phyloP scores from a whole-genome alignment of 1,284 basidiomycete genomes.

The Hymenochaete sp. region DNA sequence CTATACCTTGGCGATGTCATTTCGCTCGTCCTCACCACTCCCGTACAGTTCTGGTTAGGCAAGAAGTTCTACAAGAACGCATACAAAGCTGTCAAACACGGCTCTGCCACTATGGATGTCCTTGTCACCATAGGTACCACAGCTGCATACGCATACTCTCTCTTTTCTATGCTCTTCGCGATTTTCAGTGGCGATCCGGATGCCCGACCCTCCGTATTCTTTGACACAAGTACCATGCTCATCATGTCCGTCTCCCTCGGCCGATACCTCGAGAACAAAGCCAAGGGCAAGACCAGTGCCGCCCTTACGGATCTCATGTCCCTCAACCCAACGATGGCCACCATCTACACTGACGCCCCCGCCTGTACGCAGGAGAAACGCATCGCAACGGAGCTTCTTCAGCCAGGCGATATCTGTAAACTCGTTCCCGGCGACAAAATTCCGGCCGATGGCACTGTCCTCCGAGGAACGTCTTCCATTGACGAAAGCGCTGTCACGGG shows the following conservation, averaged over 20 bases:
- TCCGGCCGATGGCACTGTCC: constrained; percentile 89
- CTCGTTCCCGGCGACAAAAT: constrained; percentile 95
- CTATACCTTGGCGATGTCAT: constrained; percentile 82
- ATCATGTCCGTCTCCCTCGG: constrained; percentile 96
- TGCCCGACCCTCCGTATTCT: constrained; percentile 85
- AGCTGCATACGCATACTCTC: constrained; percentile 87
- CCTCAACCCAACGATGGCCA: constrained; percentile 90
- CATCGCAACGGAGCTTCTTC: constrained; percentile 90
- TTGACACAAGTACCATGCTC: constrained; percentile 98
- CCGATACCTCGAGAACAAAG: constrained; percentile 91
- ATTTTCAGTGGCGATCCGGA: constrained; percentile 48
- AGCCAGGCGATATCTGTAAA: constrained; percentile 90
- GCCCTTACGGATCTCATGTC: constrained; percentile 95
- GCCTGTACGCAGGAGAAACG: constrained; percentile 78
- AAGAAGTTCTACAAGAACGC: constrained; percentile 82
- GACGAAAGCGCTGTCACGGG: constrained; percentile 98
- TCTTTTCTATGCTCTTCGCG: constrained; percentile 62
- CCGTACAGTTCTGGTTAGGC: constrained; percentile 91
- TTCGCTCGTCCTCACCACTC: constrained; percentile 79
- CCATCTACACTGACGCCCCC: constrained; percentile 82
- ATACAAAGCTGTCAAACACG: constrained; percentile 86
- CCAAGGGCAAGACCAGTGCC: constrained; percentile 94
- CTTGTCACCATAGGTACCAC: constrained; percentile 94
- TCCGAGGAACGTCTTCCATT: constrained; percentile 78
- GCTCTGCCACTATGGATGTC: constrained; percentile 93